Percentiles rank a stretch among this genome's conserved stretches.
phyloP scores from a whole-genome alignment of 2,329 filamentous ascomycete species.

The Ceratocystis destructans region DNA sequence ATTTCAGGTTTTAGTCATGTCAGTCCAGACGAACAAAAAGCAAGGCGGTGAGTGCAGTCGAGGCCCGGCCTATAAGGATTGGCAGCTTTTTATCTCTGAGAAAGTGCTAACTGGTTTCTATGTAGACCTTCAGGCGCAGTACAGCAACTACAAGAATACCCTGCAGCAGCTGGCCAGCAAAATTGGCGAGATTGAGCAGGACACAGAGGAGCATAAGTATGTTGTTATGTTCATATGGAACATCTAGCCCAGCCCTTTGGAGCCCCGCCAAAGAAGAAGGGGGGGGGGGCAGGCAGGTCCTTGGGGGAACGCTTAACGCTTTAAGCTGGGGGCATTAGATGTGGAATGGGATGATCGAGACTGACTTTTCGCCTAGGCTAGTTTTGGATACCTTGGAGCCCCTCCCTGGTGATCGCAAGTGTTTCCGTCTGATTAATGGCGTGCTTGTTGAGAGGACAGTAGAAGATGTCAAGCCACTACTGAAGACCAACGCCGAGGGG shows the following conservation, averaged over 20 bases:
- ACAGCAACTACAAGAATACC: constrained; percentile 61
- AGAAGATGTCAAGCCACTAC: constrained; percentile 75
- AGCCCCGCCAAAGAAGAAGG: not conserved
- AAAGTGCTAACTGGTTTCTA: constrained; percentile 9
- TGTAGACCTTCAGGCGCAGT: constrained; percentile 65
- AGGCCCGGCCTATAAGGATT: not conserved
- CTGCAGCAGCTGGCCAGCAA: constrained; percentile 90
- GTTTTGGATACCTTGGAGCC: constrained; percentile 85
- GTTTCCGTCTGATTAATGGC: constrained; percentile 97
- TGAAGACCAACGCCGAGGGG: constrained; percentile 88
- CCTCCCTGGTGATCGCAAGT: constrained; percentile 74
- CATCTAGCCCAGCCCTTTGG: not conserved
- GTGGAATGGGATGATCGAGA: not conserved
- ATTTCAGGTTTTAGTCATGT: constrained; percentile 29
- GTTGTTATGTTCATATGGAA: constrained; percentile 26
- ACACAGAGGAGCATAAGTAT: constrained; percentile 96
- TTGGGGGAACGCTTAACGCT: not conserved
- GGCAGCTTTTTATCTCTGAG: not conserved
- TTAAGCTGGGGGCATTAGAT: too few species aligned
- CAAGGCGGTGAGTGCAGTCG: constrained; percentile 48
- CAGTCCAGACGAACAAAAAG: constrained; percentile 47
- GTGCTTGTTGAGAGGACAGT: constrained; percentile 90
- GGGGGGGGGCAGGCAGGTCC: not conserved
- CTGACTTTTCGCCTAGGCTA: constrained; percentile 43
- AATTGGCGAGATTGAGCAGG: constrained; percentile 94